phyloP scores from a whole-genome alignment of 2,329 filamentous ascomycete species.

The Curvularia sp. region DNA sequence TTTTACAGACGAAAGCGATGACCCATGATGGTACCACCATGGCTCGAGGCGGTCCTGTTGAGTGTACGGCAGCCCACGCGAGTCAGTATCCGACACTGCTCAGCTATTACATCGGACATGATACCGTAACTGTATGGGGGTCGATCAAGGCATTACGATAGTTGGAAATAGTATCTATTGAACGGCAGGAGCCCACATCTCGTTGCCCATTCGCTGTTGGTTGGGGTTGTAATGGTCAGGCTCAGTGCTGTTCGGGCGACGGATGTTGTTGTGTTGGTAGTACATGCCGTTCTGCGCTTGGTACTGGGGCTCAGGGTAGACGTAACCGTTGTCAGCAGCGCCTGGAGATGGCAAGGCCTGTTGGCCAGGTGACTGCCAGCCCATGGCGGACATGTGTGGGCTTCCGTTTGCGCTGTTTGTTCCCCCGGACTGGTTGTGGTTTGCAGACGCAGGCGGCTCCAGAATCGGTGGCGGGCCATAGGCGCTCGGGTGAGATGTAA shows the following conservation, averaged over 20 bases:
- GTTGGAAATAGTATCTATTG: conserved; percentile 41
- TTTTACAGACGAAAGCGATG: conserved; percentile 41
- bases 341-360: conserved; percentile 74
- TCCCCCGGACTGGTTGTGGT: conserved; percentile 71
- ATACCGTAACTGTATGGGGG: conserved; percentile 3
- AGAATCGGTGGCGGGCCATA: conserved; percentile 86
- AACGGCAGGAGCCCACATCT: conserved; percentile 54
- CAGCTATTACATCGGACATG: conserved; percentile 9
- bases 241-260: conserved; percentile 78
- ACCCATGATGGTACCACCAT: conserved; percentile 3
- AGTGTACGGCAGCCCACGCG: background rate
- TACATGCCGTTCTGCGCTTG: conserved; percentile 70
- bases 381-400: conserved; percentile 81
- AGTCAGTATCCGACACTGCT: conserved; percentile 2
- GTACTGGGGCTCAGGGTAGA: conserved; percentile 78
- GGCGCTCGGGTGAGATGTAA: conserved; percentile 84
- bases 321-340: conserved; percentile 73
- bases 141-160: conserved; percentile 10
- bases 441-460: conserved; percentile 79
- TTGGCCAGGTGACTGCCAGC: conserved; percentile 87
- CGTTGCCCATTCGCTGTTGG: conserved; percentile 48
- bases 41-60: background rate
- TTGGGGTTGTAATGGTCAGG: conserved; percentile 58
- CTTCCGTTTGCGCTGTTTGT: conserved; percentile 74
- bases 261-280: conserved; percentile 73